These are phyloP conservation scores for Boletus edulis DNA, from an alignment of 768 basidiomycete genomes.

Conservation along the genomic window DNA sequence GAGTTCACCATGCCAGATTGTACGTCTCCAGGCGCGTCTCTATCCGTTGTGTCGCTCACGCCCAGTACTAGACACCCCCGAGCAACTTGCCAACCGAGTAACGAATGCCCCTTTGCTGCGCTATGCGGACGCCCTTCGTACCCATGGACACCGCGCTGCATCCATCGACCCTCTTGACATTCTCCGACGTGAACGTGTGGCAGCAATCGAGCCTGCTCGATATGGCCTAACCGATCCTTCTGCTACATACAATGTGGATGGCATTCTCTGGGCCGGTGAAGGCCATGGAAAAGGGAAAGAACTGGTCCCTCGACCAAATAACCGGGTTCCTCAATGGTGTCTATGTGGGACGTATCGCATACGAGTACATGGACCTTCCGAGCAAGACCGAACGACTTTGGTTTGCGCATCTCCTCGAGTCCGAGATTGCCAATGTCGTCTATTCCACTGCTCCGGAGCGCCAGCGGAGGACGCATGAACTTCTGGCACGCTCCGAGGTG, in stretches of 20 bases:
- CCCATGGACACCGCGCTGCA: slow-evolving; percentile 81
- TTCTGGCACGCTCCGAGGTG: slow-evolving; percentile 74
- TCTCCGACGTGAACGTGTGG: slow-evolving; percentile 78
- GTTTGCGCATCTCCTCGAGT: slow-evolving; percentile 87
- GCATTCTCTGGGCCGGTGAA: slow-evolving; percentile 70
- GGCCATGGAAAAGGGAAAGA: slow-evolving; percentile 30
- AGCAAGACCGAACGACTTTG: slow-evolving; percentile 83
- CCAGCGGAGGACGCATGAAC: slow-evolving; percentile 60
- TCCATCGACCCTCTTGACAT: slow-evolving; percentile 86
- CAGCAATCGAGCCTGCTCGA: slow-evolving; percentile 70
- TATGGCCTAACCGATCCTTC: slow-evolving; percentile 65
- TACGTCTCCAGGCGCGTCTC: slow-evolving; percentile 34
- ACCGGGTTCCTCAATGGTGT: slow-evolving; percentile 63
- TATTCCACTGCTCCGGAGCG: slow-evolving; percentile 30
- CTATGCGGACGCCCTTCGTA: slow-evolving; percentile 87
- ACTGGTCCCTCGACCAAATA: slow-evolving; percentile 73
- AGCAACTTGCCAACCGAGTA: slow-evolving; percentile 65
- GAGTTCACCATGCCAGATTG: slow-evolving; percentile 70
- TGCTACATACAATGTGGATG: slow-evolving; percentile 66
- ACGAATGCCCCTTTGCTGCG: slow-evolving; percentile 77
- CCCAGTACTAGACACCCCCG: slow-evolving; percentile 49
- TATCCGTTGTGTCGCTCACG: neutral
- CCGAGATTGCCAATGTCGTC: slow-evolving; percentile 31
- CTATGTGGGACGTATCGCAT: slow-evolving; percentile 84
- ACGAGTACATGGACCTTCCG: slow-evolving; percentile 91